Base-by-base conservation (phyloP, 2,329 filamentous ascomycete species). In the Aquanectria penicillioides region DNA sequence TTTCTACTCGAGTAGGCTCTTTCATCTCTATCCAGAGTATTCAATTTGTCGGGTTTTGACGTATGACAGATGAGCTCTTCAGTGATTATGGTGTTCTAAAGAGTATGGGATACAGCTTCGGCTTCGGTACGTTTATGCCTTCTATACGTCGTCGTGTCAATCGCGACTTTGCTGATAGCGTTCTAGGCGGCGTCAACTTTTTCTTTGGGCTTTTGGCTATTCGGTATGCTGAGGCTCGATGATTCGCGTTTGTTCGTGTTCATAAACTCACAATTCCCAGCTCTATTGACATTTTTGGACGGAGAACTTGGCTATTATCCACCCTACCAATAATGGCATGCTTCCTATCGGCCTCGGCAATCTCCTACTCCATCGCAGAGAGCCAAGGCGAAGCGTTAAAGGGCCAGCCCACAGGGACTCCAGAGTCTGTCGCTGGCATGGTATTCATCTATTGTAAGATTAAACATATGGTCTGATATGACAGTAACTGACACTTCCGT, bases 321-420 rank as follows among this genome's bases (percentile, higher is more conserved):
- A 82, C 80, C 0, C 59, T 81, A 0, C 80, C 80, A 0, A 37
- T 79, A 0, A 82, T 81, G 80, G 52, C 12, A 25, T 44, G 1
- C 66, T 64, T 15, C 56, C 66, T 2, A 37, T 64, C n/a, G 52
- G 60, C 52, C 8, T 59, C 63, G 2, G 49, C 63, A 1, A 44
- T 65, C 13, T 9, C 60, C 2, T 65, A 61, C 8, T 31, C 63
- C 1, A 9, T 61, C n/a, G n/a, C n/a, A 26, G 22, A 34, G 61
- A 28, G 31, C 5, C 26, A 5, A n/a, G 26, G 9, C 10, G 15
- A 18, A 2, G 8, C 29, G 11, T 33, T 12, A 33, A 4, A 25
- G 5, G 8, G 26, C 3, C 20, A 20, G 13, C 15, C 17, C 11
- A 29, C 29, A 38, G 10, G 56, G 12, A 9, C 41, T 12, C 41